phyloP scores from a whole-genome alignment of 2,329 filamentous ascomycete species.

The Arthrobotrys musiformis region DNA sequence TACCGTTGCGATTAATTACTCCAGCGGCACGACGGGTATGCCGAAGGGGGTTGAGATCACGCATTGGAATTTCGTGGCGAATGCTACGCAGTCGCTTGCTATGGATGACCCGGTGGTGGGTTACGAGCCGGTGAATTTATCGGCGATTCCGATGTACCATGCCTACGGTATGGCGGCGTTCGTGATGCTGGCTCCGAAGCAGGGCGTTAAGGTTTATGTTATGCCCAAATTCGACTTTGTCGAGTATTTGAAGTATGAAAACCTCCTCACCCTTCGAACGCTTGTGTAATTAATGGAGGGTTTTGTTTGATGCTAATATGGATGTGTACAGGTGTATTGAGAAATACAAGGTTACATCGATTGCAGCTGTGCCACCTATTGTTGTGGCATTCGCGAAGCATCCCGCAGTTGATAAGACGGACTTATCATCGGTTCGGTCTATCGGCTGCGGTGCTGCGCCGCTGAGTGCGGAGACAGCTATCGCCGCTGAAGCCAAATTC shows the following conservation, averaged over 20 bases:
- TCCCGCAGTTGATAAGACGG: constrained; percentile 72
- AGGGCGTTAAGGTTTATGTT: constrained; percentile 76
- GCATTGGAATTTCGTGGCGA: constrained; percentile 80
- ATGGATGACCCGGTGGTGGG: constrained; percentile 63
- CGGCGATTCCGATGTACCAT: constrained; percentile 79
- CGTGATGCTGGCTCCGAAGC: constrained; percentile 70
- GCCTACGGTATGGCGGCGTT: constrained; percentile 76
- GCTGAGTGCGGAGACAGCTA: constrained; percentile 69
- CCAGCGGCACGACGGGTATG: constrained; percentile 79
- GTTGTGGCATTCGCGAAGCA: constrained; percentile 78
- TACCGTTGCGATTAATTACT: constrained; percentile 80
- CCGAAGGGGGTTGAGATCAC: constrained; percentile 86
- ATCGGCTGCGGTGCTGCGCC: constrained; percentile 77
- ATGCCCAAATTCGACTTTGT: constrained; percentile 82
- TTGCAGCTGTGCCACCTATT: constrained; percentile 79
- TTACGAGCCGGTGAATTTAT: constrained; percentile 56
- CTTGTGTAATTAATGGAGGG: not conserved
- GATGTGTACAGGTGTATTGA: constrained; percentile 66
- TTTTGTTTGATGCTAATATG: not conserved
- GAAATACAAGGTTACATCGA: constrained; percentile 74
- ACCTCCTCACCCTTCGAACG: not conserved
- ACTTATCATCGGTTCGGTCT: constrained; percentile 73
- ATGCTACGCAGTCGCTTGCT: constrained; percentile 71
- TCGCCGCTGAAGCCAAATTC: constrained; percentile 67
- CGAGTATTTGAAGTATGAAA: constrained; percentile 70